Conservation (phyloP, 1,284 basidiomycete species). For the Ceratobasidium sp. region DNA sequence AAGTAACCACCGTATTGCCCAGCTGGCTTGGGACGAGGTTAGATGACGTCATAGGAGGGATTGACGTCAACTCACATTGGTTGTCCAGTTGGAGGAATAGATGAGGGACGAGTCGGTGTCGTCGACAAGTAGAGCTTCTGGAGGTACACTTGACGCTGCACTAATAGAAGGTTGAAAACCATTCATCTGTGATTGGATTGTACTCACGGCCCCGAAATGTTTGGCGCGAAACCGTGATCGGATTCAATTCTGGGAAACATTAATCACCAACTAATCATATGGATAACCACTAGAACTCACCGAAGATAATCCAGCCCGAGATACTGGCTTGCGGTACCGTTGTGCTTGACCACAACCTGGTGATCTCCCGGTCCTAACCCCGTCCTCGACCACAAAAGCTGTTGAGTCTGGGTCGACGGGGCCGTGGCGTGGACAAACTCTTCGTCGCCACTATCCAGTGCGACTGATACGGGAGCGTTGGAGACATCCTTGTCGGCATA, state of each 20-base stretch:
- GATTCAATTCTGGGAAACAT: not conserved
- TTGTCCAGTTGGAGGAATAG: conserved; percentile 6
- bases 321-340: too few species aligned
- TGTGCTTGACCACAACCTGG: conserved; percentile 3
- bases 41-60: not conserved
- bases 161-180: not conserved
- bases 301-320: conserved; percentile 11
- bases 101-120: not conserved
- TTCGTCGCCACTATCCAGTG: not conserved
- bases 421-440: not conserved
- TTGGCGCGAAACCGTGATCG: not conserved
- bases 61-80: not conserved
- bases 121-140: not conserved
- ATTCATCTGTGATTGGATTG: not conserved
- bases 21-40: not conserved
- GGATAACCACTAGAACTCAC: not conserved
- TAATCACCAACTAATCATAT: not conserved
- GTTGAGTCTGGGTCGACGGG: not conserved
- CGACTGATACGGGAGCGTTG: not conserved
- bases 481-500: not conserved
- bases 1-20: not conserved
- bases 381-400: conserved; percentile 3
- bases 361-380: conserved; percentile 21
- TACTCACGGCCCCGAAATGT: conserved; percentile 1
- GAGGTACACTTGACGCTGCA: not conserved